Percentiles rank a stretch among this genome's conserved stretches.
These are phyloP conservation scores for Inosperma sp. DNA, from an alignment of 768 basidiomycete genomes.

Conservation along the genomic window DNA sequence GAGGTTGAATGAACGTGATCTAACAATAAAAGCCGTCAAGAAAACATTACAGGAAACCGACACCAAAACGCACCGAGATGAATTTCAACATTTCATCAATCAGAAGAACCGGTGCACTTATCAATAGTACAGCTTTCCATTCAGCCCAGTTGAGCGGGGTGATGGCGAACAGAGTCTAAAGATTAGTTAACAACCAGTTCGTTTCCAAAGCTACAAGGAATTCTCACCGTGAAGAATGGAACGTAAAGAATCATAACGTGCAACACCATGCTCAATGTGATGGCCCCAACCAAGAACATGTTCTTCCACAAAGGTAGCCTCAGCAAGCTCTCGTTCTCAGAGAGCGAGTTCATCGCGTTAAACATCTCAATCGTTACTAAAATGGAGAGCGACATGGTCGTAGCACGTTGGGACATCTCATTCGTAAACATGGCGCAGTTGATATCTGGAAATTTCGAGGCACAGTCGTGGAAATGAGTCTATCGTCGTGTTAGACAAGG, in stretches of 20 bases:
- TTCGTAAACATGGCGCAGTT: conserved; percentile 97
- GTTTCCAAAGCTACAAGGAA: conserved; percentile 4
- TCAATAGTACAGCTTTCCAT: conserved; percentile 88
- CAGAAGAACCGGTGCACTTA: conserved; percentile 83
- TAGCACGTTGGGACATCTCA: conserved; percentile 77
- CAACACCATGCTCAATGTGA: conserved; percentile 85
- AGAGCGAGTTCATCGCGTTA: conserved; percentile 97
- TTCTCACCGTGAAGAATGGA: conserved; percentile 87
- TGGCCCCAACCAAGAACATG: conserved; percentile 84
- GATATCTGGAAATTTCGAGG: conserved; percentile 75
- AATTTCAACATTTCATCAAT: conserved; percentile 92
- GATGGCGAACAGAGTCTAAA: conserved; percentile 81
- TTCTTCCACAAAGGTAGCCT: conserved; percentile 92
- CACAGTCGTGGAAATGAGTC: conserved; percentile 97
- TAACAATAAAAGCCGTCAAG: conserved; percentile 18
- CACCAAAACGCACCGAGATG: conserved; percentile 51
- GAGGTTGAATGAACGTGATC: conserved; percentile 56
- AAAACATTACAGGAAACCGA: background rate
- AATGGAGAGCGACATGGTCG: conserved; percentile 95
- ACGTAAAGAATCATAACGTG: conserved; percentile 96
- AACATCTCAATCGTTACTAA: conserved; percentile 97
- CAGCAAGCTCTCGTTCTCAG: conserved; percentile 92
- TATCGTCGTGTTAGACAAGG: conserved; percentile 26
- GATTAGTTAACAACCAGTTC: conserved; percentile 4
- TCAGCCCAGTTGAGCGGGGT: conserved; percentile 91